A percentile compares a stretch with the other conserved stretches of the same genome.
Conservation (phyloP, 2,329 filamentous ascomycete genomes). For the Hysterium pulicare region DNA sequence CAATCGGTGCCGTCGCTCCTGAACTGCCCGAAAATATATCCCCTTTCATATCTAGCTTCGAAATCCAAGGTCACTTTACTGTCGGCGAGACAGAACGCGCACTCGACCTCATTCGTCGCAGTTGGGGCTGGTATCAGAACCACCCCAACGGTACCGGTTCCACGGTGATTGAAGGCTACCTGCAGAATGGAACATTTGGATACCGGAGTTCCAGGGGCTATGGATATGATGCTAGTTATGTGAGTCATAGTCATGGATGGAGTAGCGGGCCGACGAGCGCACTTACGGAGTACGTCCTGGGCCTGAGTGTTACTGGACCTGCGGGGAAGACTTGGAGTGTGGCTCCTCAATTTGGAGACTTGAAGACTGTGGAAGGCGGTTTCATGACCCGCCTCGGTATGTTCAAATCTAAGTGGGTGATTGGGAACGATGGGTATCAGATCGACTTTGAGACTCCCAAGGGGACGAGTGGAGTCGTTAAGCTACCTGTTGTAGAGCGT, state of each 20-base stretch:
- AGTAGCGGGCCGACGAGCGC: constrained; percentile 31
- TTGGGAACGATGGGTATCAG: constrained; percentile 13
- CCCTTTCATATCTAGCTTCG: constrained; percentile 58
- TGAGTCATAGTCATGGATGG: constrained; percentile 45
- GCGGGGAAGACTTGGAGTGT: constrained; percentile 44
- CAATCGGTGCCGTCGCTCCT: constrained; percentile 54
- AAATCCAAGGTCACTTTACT: constrained; percentile 56
- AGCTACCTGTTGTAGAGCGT: constrained; percentile 16
- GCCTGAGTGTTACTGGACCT: constrained; percentile 40
- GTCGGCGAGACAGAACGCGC: constrained; percentile 50
- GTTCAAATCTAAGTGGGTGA: constrained; percentile 37
- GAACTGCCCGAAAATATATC: constrained; percentile 58
- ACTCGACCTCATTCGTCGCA: constrained; percentile 53
- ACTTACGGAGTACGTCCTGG: constrained; percentile 43
- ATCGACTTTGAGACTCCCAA: constrained; percentile 23
- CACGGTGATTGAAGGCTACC: constrained; percentile 59
- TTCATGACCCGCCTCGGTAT: constrained; percentile 46
- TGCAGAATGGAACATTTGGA: constrained; percentile 54
- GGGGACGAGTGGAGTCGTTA: constrained; percentile 29
- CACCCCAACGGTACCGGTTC: constrained; percentile 57
- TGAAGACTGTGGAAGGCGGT: constrained; percentile 43
- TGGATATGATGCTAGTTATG: constrained; percentile 44
- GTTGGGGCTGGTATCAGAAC: constrained; percentile 61
- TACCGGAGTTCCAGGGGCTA: constrained; percentile 56
- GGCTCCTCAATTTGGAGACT: constrained; percentile 44